phyloP scores from a whole-genome alignment of 2,329 filamentous ascomycete species.

The Davidsoniella eucalypti region DNA sequence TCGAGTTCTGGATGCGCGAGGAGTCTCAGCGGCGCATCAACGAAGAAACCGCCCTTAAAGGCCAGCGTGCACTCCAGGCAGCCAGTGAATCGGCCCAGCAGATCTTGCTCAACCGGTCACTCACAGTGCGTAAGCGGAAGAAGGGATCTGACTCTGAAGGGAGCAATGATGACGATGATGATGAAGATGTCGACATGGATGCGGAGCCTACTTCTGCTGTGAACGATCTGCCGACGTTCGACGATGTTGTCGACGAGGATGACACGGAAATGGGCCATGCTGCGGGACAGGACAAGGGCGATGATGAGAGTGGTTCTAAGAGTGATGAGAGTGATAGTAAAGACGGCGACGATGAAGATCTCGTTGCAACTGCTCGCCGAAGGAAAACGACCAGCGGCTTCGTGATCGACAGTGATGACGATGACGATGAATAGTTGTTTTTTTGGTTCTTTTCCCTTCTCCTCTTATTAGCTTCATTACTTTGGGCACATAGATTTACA shows the following conservation, averaged over 20 bases:
- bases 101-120: not conserved
- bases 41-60: constrained; percentile 10
- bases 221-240: constrained; percentile 1
- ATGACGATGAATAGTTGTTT: constrained; percentile 1
- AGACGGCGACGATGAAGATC: constrained; percentile 2
- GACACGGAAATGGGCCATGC: constrained; percentile 1
- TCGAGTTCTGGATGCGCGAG: constrained; percentile 64
- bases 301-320: not conserved
- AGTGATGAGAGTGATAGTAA: not conserved
- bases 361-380: not conserved
- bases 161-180: not conserved
- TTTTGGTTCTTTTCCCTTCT: not conserved
- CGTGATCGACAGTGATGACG: constrained; percentile 8
- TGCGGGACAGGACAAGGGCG: not conserved
- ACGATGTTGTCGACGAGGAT: not conserved
- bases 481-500: not conserved
- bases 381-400: constrained; percentile 9
- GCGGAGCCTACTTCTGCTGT: no score
- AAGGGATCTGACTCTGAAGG: constrained; percentile 5
- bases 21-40: constrained; percentile 27
- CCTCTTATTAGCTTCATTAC: not conserved
- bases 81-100: not conserved
- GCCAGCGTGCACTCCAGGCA: not conserved
- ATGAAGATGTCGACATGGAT: not conserved
- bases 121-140: constrained; percentile 8